Percentiles rank a stretch among this genome's conserved stretches.
Evolutionary conservation across 306 rosid species (phyloP).

Genomic region (Trifolium subterraneum): DNA sequence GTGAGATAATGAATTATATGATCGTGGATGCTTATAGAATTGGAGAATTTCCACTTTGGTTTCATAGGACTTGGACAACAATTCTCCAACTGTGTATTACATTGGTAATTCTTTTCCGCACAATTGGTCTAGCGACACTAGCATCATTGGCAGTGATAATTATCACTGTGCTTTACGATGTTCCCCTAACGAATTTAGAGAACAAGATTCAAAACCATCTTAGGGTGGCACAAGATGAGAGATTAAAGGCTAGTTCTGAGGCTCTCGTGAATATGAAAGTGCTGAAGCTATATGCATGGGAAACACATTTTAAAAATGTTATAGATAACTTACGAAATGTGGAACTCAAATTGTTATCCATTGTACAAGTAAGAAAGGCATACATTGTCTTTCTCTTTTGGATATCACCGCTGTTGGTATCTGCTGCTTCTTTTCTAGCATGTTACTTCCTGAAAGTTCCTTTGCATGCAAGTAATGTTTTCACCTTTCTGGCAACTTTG

Average conservation of each 20-base stretch:
- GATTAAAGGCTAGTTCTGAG: constrained; percentile 1
- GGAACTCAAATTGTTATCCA: constrained; percentile 58
- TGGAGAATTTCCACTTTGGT: constrained; percentile 47
- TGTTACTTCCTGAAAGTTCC: constrained; percentile 68
- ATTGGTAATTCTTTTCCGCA: constrained; percentile 55
- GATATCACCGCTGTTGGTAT: constrained; percentile 53
- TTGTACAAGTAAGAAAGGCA: constrained; percentile 55
- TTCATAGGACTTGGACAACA: constrained; percentile 82
- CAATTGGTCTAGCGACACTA: constrained; percentile 71
- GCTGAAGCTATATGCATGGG: constrained; percentile 84
- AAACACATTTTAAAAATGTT: constrained; percentile 60
- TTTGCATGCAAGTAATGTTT: constrained; percentile 71
- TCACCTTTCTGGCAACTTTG: constrained; percentile 75
- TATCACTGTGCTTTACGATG: constrained; percentile 36
- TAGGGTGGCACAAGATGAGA: neutral
- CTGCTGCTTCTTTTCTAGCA: constrained; percentile 68
- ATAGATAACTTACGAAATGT: constrained; percentile 58
- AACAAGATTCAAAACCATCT: neutral
- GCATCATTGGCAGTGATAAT: constrained; percentile 69
- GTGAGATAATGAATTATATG: neutral
- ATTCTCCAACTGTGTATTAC: constrained; percentile 63
- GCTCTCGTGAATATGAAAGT: constrained; percentile 19
- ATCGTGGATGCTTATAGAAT: neutral
- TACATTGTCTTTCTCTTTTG: constrained; percentile 30
- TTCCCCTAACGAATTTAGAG: neutral